A percentile compares a stretch with the other conserved stretches of the same genome.
Evolutionary conservation across 345 rosid species (phyloP).

Genomic region (Camelina laxa): DNA sequence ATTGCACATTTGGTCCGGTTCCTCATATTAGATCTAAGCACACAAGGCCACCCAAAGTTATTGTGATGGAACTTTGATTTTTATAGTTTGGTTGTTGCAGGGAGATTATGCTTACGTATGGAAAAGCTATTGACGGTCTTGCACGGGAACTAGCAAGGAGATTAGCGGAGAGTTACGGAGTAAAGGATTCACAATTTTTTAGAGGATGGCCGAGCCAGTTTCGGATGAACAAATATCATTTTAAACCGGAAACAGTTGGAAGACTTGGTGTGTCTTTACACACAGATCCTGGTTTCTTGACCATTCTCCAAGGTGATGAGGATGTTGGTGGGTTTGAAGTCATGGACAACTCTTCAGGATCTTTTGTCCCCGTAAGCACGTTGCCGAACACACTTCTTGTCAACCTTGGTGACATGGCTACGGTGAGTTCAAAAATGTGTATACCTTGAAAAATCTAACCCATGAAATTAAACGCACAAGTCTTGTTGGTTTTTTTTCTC

Average conservation of each 20-base stretch:
- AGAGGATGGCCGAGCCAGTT: constrained; percentile 71
- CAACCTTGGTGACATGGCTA: constrained; percentile 80
- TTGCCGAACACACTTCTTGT: constrained; percentile 65
- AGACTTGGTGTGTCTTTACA: constrained; percentile 62
- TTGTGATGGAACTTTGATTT: background rate
- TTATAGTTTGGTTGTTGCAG: constrained; percentile 35
- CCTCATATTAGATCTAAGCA: background rate
- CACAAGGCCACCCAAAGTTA: background rate
- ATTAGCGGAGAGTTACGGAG: constrained; percentile 51
- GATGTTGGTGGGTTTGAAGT: constrained; percentile 69
- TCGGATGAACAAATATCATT: constrained; percentile 59
- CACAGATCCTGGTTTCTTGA: constrained; percentile 16
- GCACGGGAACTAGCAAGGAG: constrained; percentile 32
- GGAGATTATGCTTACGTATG: constrained; percentile 60
- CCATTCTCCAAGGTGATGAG: constrained; percentile 58
- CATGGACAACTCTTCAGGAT: constrained; percentile 55
- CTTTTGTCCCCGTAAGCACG: constrained; percentile 55
- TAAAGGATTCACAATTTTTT: constrained; percentile 39
- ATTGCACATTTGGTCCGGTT: background rate
- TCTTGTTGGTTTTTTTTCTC: constrained; percentile 11
- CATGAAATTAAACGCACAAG: background rate
- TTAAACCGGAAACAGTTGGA: constrained; percentile 65
- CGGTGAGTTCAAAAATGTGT: constrained; percentile 20
- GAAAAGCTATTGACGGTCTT: constrained; percentile 55
- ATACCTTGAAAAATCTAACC: background rate